Evolutionary conservation across 495 filamentous ascomycete genomes (phyloP), one percentile per base, ranked within the genome.

Genomic region (Chlorociboria aeruginascens): DNA sequence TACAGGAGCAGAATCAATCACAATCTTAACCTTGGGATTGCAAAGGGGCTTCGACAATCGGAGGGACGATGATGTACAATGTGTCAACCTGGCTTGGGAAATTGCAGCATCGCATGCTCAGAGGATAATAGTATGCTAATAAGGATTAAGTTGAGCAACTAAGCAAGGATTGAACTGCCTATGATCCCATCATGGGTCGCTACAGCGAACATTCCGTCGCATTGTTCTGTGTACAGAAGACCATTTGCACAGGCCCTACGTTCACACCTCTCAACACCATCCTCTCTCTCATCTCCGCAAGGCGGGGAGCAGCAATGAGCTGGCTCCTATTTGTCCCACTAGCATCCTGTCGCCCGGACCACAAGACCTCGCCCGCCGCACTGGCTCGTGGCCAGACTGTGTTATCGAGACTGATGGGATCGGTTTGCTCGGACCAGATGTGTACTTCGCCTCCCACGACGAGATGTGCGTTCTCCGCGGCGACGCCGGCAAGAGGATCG

Each of bases 361-460:
- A 90, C 29, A 89, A 67, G 8, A 86, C 79, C 63, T 89, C 85
- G 35, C 69, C 85, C 0, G 79, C 83, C 7, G 82, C 85, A 46
- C 68, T 70, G 1, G 73, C 73, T 8, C 85, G 69, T n/a, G 86
- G 86, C 86, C 86, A 92, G 0, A 86, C 61, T 65, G 83, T 78
- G 43, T 62, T 57, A 62, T 89, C 85, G 3, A 89, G 53, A 52
- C 74, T 86, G 28, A 73, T 65, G 0, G 74, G 59, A 57, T 92
- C 86, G 28, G 82, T 86, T 47, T 83, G 77, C 65, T 92, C 86
- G 53, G 69, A 74, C 86, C 86, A 92, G 25, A 85, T 74, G 50
- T 81, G 79, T 13, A 81, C 75, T 58, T 90, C 86, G 8, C 84
- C 86, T 25, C 86, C 86, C 3, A 89, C 57, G 6, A 92, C 82